A percentile compares a stretch with the other conserved stretches of the same genome.
phyloP scores from a whole-genome alignment of 257 asterid species.

The Nicotiana noctiflora region DNA sequence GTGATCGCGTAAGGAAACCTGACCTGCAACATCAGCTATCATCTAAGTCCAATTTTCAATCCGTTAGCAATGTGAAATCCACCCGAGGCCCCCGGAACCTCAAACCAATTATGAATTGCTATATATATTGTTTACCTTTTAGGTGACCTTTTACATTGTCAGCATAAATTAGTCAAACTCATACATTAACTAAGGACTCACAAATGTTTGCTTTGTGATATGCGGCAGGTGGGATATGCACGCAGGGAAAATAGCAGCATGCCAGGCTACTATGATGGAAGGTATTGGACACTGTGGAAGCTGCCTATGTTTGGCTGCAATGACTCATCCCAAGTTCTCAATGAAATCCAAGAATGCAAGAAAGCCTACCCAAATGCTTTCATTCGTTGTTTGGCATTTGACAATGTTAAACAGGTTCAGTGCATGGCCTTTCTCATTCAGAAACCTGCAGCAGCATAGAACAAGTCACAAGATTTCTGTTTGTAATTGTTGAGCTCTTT shows the following conservation, averaged over 20 bases:
- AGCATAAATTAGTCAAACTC: no score
- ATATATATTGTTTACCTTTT: no score
- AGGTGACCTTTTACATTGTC: no score
- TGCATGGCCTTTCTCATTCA: conserved; percentile 53
- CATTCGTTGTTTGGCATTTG: conserved; percentile 48
- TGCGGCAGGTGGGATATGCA: conserved; percentile 32
- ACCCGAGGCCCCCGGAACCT: no score
- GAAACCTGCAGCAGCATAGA: conserved; percentile 20
- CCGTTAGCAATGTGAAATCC: no score
- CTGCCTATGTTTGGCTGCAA: conserved; percentile 58
- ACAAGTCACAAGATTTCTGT: neutral
- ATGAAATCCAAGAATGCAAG: conserved; percentile 42
- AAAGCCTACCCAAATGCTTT: conserved; percentile 43
- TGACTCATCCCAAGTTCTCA: conserved; percentile 30
- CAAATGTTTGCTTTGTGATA: neutral
- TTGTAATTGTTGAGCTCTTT: neutral
- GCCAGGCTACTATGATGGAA: conserved; percentile 53
- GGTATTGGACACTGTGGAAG: conserved; percentile 56
- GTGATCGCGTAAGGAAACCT: no score
- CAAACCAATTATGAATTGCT: no score
- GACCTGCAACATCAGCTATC: no score
- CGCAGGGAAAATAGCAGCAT: conserved; percentile 38
- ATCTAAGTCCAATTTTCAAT: no score
- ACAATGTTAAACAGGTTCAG: conserved; percentile 38
- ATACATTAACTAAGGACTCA: neutral